Evolutionary conservation across 1,284 basidiomycete species (phyloP).

Genomic region (Ustilago crameri): DNA sequence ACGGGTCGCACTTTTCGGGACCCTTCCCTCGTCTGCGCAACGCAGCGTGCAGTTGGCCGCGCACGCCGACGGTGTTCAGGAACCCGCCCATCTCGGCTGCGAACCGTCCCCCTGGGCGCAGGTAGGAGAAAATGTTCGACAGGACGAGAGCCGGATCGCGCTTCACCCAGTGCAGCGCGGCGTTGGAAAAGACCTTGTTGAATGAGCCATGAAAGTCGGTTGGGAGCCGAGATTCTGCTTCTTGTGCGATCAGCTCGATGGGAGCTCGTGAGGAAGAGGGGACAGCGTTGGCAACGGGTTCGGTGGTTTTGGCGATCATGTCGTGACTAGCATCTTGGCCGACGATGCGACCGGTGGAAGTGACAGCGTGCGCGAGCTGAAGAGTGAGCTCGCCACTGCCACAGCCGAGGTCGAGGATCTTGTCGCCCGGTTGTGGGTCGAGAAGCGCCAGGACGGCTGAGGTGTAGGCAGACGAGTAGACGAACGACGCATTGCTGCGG

Average conservation of each 20-base stretch:
- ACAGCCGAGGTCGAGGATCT: constrained; percentile 47
- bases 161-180: constrained; percentile 51
- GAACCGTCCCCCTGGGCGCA: constrained; percentile 20
- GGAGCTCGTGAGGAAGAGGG: neutral
- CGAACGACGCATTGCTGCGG: constrained; percentile 48
- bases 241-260: constrained; percentile 14
- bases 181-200: constrained; percentile 51
- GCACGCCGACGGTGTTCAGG: constrained; percentile 38
- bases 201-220: neutral
- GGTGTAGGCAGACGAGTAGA: constrained; percentile 45
- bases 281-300: neutral
- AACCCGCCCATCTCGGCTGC: constrained; percentile 42
- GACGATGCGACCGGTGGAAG: constrained; percentile 16
- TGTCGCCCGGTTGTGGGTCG: constrained; percentile 41
- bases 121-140: neutral
- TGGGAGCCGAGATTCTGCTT: constrained; percentile 18
- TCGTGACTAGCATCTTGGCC: constrained; percentile 35
- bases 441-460: constrained; percentile 39
- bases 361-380: constrained; percentile 15
- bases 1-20: constrained; percentile 23
- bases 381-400: constrained; percentile 45
- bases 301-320: constrained; percentile 35
- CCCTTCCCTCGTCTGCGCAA: constrained; percentile 13
- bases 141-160: constrained; percentile 11
- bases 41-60: constrained; percentile 16